Conservation (phyloP, 2,329 filamentous ascomycete genomes). For the Ploettnerulaceae sp. region DNA sequence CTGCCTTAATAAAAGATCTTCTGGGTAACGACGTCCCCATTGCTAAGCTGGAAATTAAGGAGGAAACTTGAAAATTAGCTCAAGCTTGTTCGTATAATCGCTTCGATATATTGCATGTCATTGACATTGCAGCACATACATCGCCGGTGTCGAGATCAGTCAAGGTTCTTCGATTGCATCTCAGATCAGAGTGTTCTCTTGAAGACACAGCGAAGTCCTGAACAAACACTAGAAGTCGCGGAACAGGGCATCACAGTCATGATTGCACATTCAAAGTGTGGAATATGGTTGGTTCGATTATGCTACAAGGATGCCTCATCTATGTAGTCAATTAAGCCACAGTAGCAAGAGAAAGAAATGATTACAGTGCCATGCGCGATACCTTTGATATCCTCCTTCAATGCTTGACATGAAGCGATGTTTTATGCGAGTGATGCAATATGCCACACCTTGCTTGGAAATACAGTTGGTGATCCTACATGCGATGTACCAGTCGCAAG, state of each 20-base stretch:
- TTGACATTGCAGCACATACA: no score
- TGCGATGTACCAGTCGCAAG: conserved; percentile 28
- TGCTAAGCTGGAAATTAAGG: conserved; percentile 25
- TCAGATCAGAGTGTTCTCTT: background rate
- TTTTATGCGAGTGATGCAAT: conserved; percentile 26
- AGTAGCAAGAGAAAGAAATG: conserved; percentile 26
- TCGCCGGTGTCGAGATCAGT: no score
- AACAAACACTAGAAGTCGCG: background rate
- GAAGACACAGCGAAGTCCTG: background rate
- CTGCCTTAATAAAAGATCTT: conserved; percentile 5
- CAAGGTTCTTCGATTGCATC: no score
- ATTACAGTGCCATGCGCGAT: conserved; percentile 28
- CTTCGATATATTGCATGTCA: no score
- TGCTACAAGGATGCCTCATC: conserved; percentile 28
- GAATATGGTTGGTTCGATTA: conserved; percentile 23
- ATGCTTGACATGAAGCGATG: conserved; percentile 29
- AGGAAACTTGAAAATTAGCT: conserved; percentile 28
- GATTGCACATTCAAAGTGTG: conserved; percentile 5
- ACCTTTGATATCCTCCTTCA: conserved; percentile 28
- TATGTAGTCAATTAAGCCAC: conserved; percentile 23
- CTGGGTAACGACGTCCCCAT: conserved; percentile 19
- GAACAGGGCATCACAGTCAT: conserved; percentile 2
- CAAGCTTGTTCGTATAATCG: background rate
- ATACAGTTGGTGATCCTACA: conserved; percentile 23
- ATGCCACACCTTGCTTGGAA: conserved; percentile 27